A percentile compares a stretch with the other conserved stretches of the same genome.
Conservation (phyloP, 768 basidiomycete species). For the Bullera alba region DNA sequence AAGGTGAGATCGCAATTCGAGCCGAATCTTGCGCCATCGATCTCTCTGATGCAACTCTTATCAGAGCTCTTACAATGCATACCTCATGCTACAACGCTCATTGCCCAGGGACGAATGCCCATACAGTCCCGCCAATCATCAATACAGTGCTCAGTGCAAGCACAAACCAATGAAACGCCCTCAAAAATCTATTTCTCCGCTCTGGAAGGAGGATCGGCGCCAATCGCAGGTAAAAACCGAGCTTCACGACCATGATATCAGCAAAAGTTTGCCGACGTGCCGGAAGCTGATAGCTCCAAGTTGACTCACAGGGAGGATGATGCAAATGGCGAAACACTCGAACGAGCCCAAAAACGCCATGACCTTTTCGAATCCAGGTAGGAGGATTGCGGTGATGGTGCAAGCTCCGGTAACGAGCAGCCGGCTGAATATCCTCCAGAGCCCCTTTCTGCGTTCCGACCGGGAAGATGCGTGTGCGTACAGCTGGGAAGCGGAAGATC, state of each 20-base stretch:
- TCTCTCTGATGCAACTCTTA: too few species aligned
- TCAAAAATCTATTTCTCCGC: neutral
- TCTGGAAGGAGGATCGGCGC: conserved; percentile 11
- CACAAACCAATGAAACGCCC: conserved; percentile 53
- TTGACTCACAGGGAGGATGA: conserved; percentile 69
- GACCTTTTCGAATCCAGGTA: conserved; percentile 65
- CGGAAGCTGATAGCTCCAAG: conserved; percentile 41
- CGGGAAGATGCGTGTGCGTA: conserved; percentile 2
- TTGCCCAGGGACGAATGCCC: conserved; percentile 52
- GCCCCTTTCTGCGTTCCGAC: too few species aligned
- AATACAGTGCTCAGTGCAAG: conserved; percentile 56
- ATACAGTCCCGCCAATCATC: conserved; percentile 70
- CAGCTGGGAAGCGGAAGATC: neutral
- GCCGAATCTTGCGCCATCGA: too few species aligned
- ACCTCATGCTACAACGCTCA: too few species aligned
- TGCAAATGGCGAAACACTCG: conserved; percentile 66
- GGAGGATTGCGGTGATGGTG: conserved; percentile 62
- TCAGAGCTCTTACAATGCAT: too few species aligned
- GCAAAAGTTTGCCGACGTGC: neutral
- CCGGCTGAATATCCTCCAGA: conserved; percentile 51
- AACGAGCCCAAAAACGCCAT: conserved; percentile 93
- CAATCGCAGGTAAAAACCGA: conserved; percentile 34
- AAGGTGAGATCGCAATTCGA: too few species aligned
- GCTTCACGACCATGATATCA: conserved; percentile 12
- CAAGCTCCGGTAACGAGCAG: conserved; percentile 56